A percentile compares a stretch with the other conserved stretches of the same genome.
Conservation (phyloP, 306 rosid species). For the Albizia julibrissin region DNA sequence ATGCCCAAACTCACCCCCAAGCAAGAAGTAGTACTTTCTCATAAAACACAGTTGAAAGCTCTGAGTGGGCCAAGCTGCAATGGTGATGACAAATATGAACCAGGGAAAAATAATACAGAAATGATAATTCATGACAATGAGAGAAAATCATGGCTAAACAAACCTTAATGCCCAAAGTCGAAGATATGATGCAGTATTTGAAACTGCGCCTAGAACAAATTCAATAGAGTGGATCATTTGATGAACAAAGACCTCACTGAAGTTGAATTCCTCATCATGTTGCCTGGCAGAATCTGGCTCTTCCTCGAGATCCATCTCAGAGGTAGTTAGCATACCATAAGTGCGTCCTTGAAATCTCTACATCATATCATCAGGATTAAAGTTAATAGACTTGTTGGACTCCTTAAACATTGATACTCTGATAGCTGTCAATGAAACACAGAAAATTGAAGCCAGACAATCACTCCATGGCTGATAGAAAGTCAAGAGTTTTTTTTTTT, state of each 20-base stretch:
- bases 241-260: slow-evolving; percentile 96
- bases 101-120: neutral
- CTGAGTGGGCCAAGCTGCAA: slow-evolving; percentile 99
- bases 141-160: slow-evolving; percentile 34
- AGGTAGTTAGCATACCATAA: slow-evolving; percentile 81
- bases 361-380: slow-evolving; percentile 35
- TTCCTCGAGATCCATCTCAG: slow-evolving; percentile 83
- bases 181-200: slow-evolving; percentile 98
- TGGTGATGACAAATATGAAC: slow-evolving; percentile 33
- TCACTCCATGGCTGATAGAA: slow-evolving; percentile 22
- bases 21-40: slow-evolving; percentile 98
- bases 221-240: slow-evolving; percentile 99
- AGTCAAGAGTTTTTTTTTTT: neutral
- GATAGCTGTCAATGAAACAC: slow-evolving; percentile 21
- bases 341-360: slow-evolving; percentile 98
- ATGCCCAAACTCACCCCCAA: slow-evolving; percentile 81
- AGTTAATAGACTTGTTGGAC: slow-evolving; percentile 31
- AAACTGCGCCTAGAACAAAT: slow-evolving; percentile 97
- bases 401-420: slow-evolving; percentile 17
- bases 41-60: slow-evolving; percentile 93
- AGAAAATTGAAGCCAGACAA: slow-evolving; percentile 30
- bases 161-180: slow-evolving; percentile 99
- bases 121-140: slow-evolving; percentile 27
- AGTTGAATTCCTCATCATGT: slow-evolving; percentile 87
- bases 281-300: slow-evolving; percentile 93